Evolutionary conservation across 2,329 filamentous ascomycete genomes (phyloP).

Genomic region (Didymella arachidicola): DNA sequence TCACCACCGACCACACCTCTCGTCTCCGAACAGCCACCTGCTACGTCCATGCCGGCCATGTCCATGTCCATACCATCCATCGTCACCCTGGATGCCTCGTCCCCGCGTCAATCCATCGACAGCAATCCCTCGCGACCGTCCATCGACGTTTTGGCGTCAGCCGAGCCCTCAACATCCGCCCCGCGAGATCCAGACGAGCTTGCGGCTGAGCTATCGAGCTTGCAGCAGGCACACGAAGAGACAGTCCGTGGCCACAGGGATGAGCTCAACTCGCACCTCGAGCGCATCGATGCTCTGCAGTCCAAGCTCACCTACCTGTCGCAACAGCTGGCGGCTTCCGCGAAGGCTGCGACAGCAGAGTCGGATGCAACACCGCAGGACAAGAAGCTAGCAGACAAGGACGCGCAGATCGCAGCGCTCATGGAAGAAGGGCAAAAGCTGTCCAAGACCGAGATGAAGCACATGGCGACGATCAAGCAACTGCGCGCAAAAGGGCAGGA

Average conservation of each 20-base stretch:
- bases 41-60: slow-evolving; percentile 39
- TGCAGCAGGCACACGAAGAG: slow-evolving; percentile 60
- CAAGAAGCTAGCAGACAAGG: slow-evolving; percentile 85
- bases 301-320: slow-evolving; percentile 89
- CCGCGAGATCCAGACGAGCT: slow-evolving; percentile 43
- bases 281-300: slow-evolving; percentile 90
- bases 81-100: slow-evolving; percentile 37
- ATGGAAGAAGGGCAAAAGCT: slow-evolving; percentile 93
- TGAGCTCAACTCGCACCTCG: slow-evolving; percentile 82
- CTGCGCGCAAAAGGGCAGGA: slow-evolving; percentile 64
- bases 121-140: slow-evolving; percentile 44
- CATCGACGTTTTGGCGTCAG: slow-evolving; percentile 33
- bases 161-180: slow-evolving; percentile 45
- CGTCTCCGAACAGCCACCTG: slow-evolving; percentile 50
- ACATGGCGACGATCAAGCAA: slow-evolving; percentile 83
- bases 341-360: slow-evolving; percentile 69
- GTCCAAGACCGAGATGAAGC: slow-evolving; percentile 84
- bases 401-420: slow-evolving; percentile 85
- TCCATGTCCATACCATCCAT: slow-evolving; percentile 46
- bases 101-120: slow-evolving; percentile 47
- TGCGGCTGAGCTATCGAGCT: slow-evolving; percentile 56
- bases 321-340: slow-evolving; percentile 77
- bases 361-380: slow-evolving; percentile 57
- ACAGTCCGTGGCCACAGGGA: slow-evolving; percentile 72
- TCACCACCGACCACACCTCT: slow-evolving; percentile 28